A percentile compares a stretch with the other conserved stretches of the same genome.
Conservation (phyloP, 306 rosid species). For the Casuarina equisetifolia region DNA sequence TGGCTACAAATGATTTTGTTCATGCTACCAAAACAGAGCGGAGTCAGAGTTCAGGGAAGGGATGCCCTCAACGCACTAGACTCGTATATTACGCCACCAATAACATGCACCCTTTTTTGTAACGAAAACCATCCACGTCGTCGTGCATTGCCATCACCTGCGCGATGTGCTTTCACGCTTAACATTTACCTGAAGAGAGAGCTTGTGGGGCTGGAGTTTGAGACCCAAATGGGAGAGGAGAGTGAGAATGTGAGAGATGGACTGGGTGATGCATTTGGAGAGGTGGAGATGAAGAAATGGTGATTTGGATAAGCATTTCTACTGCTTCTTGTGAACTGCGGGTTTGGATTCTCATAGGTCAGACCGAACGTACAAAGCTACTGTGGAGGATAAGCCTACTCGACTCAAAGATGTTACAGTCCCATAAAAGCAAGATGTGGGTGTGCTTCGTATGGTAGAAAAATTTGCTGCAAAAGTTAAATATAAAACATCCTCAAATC, state of each 20-base stretch:
- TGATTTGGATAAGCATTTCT: constrained; percentile 12
- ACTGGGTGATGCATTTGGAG: not conserved
- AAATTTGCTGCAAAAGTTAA: too few species aligned
- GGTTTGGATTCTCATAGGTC: not conserved
- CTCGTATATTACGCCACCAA: too few species aligned
- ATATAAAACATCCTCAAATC: too few species aligned
- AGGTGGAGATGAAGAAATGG: constrained; percentile 1
- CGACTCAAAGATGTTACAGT: not conserved
- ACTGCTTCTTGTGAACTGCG: not conserved
- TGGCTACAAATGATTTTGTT: too few species aligned
- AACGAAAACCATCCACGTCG: too few species aligned
- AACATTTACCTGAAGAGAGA: constrained; percentile 18
- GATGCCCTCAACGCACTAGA: too few species aligned
- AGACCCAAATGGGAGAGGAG: constrained; percentile 9
- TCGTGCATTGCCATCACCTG: too few species aligned
- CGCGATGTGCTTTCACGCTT: too few species aligned
- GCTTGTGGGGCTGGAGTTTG: constrained; percentile 25
- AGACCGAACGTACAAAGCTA: not conserved
- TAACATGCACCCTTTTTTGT: too few species aligned
- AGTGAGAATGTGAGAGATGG: constrained; percentile 4
- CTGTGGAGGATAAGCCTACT: not conserved
- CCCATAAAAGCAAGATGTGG: not conserved
- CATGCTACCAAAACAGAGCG: too few species aligned
- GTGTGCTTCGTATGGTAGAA: too few species aligned
- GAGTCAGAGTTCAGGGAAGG: too few species aligned